Evolutionary conservation across 257 asterid species (phyloP).

Genomic region (Osmanthus fragrans): DNA sequence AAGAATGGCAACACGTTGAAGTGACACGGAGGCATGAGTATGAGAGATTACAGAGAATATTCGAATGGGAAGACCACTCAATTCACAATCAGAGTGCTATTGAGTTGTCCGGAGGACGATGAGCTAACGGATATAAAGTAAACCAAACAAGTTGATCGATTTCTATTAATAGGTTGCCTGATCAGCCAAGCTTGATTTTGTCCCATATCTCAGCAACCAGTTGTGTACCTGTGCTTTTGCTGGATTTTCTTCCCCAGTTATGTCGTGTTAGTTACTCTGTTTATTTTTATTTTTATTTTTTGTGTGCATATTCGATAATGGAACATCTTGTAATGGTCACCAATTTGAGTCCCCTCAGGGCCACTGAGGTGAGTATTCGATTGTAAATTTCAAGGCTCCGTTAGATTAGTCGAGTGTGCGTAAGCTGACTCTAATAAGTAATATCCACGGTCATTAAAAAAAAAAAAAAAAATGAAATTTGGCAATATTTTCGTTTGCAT

Average conservation of each 20-base stretch:
- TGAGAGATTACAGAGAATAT: conserved; percentile 73
- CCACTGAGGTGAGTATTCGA: no score
- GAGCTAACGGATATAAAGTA: conserved; percentile 11
- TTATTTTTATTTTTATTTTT: not conserved
- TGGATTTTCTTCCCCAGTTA: not conserved
- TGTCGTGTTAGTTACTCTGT: not conserved
- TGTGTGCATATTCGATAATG: not conserved
- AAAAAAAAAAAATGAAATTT: not conserved
- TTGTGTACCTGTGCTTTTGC: not conserved
- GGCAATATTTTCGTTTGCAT: not conserved
- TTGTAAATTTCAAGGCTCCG: no score
- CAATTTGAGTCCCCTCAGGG: no score
- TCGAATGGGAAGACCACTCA: conserved; percentile 86
- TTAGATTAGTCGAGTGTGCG: no score
- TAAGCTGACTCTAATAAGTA: no score
- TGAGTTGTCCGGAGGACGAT: conserved; percentile 85
- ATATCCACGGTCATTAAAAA: no score
- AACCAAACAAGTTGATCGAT: not conserved
- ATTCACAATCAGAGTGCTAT: conserved; percentile 68
- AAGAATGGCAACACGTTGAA: no score
- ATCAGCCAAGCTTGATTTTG: conserved; percentile 12
- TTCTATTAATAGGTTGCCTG: not conserved
- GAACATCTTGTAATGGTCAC: not conserved
- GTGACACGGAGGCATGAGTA: conserved; percentile 63
- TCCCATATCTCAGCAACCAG: conserved; percentile 6